Percentiles rank a stretch among this genome's conserved stretches.
These are phyloP conservation scores for Cryomyces antarcticus DNA, from an alignment of 495 filamentous ascomycete genomes.

Conservation along the genomic window DNA sequence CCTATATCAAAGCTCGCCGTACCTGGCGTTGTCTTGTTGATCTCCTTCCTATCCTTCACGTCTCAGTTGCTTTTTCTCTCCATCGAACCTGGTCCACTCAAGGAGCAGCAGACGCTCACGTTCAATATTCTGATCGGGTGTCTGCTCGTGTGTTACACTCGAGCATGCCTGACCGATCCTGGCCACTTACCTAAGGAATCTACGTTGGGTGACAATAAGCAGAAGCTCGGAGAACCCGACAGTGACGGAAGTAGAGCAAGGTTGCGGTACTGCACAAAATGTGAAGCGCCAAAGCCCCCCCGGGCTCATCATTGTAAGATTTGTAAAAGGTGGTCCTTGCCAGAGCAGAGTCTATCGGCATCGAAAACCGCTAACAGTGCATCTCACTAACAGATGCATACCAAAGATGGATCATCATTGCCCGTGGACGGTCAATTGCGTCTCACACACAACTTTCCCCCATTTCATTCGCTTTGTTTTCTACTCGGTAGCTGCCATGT, in stretches of 20 bases:
- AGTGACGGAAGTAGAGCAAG: slow-evolving; percentile 9
- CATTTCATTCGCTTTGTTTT: slow-evolving; percentile 78
- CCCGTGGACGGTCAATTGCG: slow-evolving; percentile 87
- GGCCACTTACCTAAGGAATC: slow-evolving; percentile 28
- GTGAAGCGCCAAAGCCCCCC: slow-evolving; percentile 61
- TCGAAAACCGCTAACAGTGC: not conserved
- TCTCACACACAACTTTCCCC: slow-evolving; percentile 74
- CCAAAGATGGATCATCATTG: slow-evolving; percentile 99
- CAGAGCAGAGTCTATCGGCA: too few relatives aligned
- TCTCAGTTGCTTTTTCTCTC: slow-evolving; percentile 69
- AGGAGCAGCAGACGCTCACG: slow-evolving; percentile 32
- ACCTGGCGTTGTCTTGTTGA: slow-evolving; percentile 45
- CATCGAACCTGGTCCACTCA: slow-evolving; percentile 48
- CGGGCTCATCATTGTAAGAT: slow-evolving; percentile 82
- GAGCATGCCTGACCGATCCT: slow-evolving; percentile 57
- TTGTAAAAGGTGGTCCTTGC: slow-evolving; percentile 40
- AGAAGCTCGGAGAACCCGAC: not conserved
- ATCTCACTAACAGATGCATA: slow-evolving; percentile 41
- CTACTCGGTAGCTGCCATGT: slow-evolving; percentile 51
- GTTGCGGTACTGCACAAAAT: slow-evolving; percentile 70
- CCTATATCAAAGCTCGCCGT: slow-evolving; percentile 17
- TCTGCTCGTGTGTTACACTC: slow-evolving; percentile 63
- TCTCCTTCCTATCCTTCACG: slow-evolving; percentile 61
- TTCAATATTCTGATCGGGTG: slow-evolving; percentile 58
- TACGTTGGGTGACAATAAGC: slow-evolving; percentile 4